phyloP scores from a whole-genome alignment of 495 filamentous ascomycete genomes.

The Halenospora varia region DNA sequence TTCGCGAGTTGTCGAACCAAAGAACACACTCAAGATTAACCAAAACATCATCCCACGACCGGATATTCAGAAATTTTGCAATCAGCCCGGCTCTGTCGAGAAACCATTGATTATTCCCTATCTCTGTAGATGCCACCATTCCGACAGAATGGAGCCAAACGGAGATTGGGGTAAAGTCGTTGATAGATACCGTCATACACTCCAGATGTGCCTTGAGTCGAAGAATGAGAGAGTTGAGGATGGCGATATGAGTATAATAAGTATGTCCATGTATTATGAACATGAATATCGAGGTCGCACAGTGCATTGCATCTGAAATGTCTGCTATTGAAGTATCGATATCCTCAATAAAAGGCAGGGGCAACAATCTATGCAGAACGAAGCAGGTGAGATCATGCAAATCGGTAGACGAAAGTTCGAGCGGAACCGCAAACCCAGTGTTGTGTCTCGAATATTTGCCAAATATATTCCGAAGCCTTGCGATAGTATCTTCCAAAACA shows the following conservation, averaged over 20 bases:
- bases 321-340: constrained; percentile 18
- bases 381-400: constrained; percentile 49
- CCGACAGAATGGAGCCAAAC: constrained; percentile 40
- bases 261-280: constrained; percentile 46
- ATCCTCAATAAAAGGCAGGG: constrained; percentile 17
- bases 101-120: constrained; percentile 32
- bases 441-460: no score
- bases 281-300: constrained; percentile 43
- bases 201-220: constrained; percentile 30
- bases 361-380: constrained; percentile 43
- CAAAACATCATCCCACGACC: constrained; percentile 24
- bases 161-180: constrained; percentile 22
- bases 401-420: constrained; percentile 30
- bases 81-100: neutral
- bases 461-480: constrained; percentile 40
- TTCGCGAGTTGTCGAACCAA: no score
- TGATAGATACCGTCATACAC: constrained; percentile 13
- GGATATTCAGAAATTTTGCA: constrained; percentile 23
- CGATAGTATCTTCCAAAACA: constrained; percentile 34
- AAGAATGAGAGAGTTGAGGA: constrained; percentile 31
- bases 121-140: constrained; percentile 33
- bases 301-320: constrained; percentile 40
- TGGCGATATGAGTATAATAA: constrained; percentile 44
- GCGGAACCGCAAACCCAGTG: constrained; percentile 20
- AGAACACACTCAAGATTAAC: constrained; percentile 27